Evolutionary conservation across 306 rosid genomes (phyloP).

Genomic region (Acacia acuminata): DNA sequence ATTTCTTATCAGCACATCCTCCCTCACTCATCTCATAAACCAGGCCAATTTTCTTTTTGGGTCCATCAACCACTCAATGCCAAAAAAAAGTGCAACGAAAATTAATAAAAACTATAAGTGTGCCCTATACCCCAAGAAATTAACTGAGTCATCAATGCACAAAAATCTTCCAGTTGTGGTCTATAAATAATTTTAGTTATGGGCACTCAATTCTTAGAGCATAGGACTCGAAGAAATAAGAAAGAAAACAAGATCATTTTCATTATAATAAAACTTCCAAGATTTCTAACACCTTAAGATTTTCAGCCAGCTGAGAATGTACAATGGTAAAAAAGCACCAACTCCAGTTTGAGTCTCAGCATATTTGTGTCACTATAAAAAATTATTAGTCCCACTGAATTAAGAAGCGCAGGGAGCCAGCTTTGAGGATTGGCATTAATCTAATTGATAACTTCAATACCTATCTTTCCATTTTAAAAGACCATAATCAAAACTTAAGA

Average conservation of each 20-base stretch:
- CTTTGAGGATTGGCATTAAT: not conserved
- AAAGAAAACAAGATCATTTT: not conserved
- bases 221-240: not conserved
- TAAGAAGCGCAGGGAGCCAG: constrained; percentile 9
- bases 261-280: constrained; percentile 5
- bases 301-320: not conserved
- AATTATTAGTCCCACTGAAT: constrained; percentile 16
- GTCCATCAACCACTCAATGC: not conserved
- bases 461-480: constrained; percentile 23
- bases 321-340: not conserved
- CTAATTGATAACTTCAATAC: not conserved
- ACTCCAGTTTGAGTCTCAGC: constrained; percentile 27
- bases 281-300: not conserved
- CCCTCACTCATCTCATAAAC: not conserved
- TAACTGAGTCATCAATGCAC: not conserved
- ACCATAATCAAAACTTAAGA: constrained; percentile 17
- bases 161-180: not conserved
- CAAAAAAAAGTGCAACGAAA: not conserved
- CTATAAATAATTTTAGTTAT: too few relatives aligned
- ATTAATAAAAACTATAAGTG: too few relatives aligned
- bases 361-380: constrained; percentile 14
- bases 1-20: not conserved
- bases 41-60: not conserved
- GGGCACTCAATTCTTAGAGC: not conserved
- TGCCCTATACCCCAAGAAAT: not conserved